These are phyloP conservation scores for Lasiosphaeria miniovina DNA, from an alignment of 495 filamentous ascomycete species.

Conservation along the genomic window DNA sequence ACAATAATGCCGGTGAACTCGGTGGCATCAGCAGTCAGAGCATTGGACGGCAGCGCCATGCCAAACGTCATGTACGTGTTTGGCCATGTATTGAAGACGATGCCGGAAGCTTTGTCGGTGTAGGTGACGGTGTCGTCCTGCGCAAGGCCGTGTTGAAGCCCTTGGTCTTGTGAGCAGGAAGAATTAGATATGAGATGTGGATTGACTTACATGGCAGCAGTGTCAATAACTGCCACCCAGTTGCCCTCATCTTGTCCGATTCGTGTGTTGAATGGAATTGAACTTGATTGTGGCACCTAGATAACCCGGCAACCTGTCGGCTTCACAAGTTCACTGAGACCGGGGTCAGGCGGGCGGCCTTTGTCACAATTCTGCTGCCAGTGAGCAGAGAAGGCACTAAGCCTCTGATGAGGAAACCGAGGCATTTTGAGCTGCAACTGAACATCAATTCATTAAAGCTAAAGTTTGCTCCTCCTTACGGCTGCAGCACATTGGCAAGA, in stretches of 20 bases:
- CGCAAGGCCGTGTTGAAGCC: not conserved
- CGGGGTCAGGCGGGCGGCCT: no score
- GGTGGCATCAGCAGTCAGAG: slow-evolving; percentile 45
- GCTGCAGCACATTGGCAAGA: no score
- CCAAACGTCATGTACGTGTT: slow-evolving; percentile 49
- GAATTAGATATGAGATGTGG: not conserved
- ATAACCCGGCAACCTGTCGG: no score
- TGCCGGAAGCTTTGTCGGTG: slow-evolving; percentile 42
- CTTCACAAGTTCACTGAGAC: no score
- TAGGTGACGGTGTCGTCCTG: slow-evolving; percentile 23
- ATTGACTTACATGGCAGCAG: not conserved
- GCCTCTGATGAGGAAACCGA: no score
- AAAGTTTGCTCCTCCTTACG: no score
- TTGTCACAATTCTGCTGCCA: no score
- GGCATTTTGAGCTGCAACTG: no score
- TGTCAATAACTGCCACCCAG: not conserved
- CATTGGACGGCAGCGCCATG: slow-evolving; percentile 52
- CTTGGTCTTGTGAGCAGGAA: not conserved
- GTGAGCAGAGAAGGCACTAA: no score
- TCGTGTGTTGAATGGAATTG: no score
- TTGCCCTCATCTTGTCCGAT: not conserved
- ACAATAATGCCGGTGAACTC: slow-evolving; percentile 60
- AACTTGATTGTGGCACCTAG: no score
- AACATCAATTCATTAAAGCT: no score
- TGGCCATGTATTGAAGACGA: slow-evolving; percentile 46